Percentiles rank a stretch among this genome's conserved stretches.
Conservation (phyloP, 208 protist genomes). For the Leishmania arabica region DNA sequence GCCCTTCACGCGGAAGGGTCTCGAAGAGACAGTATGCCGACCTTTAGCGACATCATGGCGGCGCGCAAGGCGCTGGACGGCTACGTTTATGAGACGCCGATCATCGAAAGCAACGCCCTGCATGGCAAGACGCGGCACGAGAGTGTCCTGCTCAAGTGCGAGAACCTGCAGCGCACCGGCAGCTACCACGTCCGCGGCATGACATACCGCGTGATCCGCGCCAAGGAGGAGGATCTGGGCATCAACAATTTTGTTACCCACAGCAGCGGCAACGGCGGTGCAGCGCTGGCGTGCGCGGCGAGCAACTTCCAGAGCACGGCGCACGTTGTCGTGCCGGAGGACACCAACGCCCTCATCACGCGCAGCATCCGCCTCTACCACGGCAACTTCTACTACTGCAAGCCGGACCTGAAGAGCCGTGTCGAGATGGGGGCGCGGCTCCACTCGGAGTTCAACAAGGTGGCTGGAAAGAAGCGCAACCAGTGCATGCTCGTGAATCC, state of each 20-base stretch:
- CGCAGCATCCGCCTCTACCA: slow-evolving; percentile 64
- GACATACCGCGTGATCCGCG: slow-evolving; percentile 73
- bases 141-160: slow-evolving; percentile 70
- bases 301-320: slow-evolving; percentile 73
- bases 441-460: slow-evolving; percentile 46
- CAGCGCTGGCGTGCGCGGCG: slow-evolving; percentile 90
- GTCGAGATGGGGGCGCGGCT: slow-evolving; percentile 38
- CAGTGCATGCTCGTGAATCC: slow-evolving; percentile 87
- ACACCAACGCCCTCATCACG: slow-evolving; percentile 78
- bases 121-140: slow-evolving; percentile 50
- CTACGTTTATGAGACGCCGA: slow-evolving; percentile 75
- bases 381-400: slow-evolving; percentile 48
- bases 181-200: slow-evolving; percentile 74
- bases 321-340: slow-evolving; percentile 89
- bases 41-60: slow-evolving; percentile 66
- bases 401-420: slow-evolving; percentile 55
- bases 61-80: slow-evolving; percentile 57
- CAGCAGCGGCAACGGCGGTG: slow-evolving; percentile 92
- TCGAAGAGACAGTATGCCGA: slow-evolving; percentile 7
- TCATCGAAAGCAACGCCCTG: slow-evolving; percentile 66
- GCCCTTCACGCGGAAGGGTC: background rate
- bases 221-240: slow-evolving; percentile 63
- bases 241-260: slow-evolving; percentile 87
- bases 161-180: slow-evolving; percentile 82
- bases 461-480: slow-evolving; percentile 45